Conservation (phyloP, 805 yeast genomes). For the Suhomyces kilbournensis region DNA sequence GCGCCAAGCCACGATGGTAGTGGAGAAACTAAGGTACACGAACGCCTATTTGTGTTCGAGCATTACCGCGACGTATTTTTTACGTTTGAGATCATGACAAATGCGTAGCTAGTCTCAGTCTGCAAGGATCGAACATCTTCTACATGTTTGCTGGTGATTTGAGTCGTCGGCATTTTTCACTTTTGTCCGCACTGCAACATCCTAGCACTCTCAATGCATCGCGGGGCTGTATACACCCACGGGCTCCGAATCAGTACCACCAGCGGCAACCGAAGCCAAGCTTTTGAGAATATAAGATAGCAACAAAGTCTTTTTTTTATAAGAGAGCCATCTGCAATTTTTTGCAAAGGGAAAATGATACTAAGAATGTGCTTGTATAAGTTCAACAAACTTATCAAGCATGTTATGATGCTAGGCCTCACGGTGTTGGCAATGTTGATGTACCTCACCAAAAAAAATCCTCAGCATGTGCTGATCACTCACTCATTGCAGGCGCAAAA, state of each 20-base stretch:
- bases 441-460: slow-evolving; percentile 6
- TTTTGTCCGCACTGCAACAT: too few species aligned
- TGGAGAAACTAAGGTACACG: not conserved
- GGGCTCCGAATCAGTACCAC: not conserved
- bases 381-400: not conserved
- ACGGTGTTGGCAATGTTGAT: not conserved
- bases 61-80: too few species aligned
- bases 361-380: not conserved
- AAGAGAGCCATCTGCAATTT: not conserved
- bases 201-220: too few species aligned
- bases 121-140: too few species aligned
- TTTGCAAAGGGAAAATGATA: not conserved
- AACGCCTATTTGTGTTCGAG: too few species aligned
- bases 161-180: too few species aligned
- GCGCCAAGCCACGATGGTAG: not conserved
- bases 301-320: not conserved
- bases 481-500: slow-evolving; percentile 22
- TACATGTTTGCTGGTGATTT: too few species aligned
- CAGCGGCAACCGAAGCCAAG: not conserved
- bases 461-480: slow-evolving; percentile 22
- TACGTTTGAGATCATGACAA: too few species aligned
- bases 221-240: not conserved
- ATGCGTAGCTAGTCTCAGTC: too few species aligned
- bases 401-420: not conserved
- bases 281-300: not conserved